These are phyloP conservation scores for Monosporascus sp. DNA, from an alignment of 2,329 filamentous ascomycete species.

Conservation along the genomic window DNA sequence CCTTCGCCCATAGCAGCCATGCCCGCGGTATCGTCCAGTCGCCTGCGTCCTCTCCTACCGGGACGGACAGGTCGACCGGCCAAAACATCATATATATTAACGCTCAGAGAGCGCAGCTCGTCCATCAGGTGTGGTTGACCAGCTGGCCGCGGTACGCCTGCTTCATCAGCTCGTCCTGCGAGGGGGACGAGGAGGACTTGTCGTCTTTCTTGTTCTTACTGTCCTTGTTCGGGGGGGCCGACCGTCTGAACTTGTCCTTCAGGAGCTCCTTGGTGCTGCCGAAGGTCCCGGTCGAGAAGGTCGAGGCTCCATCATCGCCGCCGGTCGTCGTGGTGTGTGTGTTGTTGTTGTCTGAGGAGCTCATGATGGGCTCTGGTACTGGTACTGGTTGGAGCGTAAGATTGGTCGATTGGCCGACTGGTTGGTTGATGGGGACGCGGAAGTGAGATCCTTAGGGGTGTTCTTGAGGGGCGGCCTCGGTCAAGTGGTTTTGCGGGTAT, in stretches of 20 bases:
- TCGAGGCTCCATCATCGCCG: constrained; percentile 7
- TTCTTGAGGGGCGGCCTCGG: too few species aligned
- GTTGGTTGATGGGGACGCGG: too few species aligned
- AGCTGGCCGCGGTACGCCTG: not conserved
- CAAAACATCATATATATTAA: not conserved
- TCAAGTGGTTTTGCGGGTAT: too few species aligned
- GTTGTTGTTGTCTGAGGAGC: not conserved
- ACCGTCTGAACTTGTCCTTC: constrained; percentile 5
- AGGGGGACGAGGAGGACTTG: not conserved
- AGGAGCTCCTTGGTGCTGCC: constrained; percentile 13
- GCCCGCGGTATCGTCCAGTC: not conserved
- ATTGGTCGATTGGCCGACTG: too few species aligned
- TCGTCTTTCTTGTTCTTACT: not conserved
- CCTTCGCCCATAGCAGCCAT: too few species aligned
- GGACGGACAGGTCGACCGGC: not conserved
- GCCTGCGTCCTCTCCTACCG: not conserved
- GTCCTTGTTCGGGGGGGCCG: not conserved
- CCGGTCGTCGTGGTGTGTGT: not conserved
- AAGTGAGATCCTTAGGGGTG: too few species aligned
- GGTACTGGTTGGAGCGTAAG: too few species aligned
- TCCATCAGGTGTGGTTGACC: not conserved
- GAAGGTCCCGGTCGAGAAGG: constrained; percentile 14
- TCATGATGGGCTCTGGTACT: constrained; percentile 10
- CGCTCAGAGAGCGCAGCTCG: not conserved
- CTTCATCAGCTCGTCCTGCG: not conserved